phyloP scores from a whole-genome alignment of 1,284 basidiomycete species.

The Chalciporus sp. region DNA sequence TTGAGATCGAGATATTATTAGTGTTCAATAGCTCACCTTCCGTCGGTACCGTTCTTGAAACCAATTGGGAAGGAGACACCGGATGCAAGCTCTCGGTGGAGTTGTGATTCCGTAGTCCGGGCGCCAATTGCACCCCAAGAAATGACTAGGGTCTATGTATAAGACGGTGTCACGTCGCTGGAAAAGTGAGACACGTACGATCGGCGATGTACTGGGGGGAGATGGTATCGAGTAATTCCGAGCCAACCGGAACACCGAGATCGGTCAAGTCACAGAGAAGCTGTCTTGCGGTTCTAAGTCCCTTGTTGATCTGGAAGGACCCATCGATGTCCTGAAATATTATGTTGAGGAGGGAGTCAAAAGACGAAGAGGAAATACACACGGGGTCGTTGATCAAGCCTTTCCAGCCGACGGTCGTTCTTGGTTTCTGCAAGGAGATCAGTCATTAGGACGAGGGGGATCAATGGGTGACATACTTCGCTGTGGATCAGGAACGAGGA shows the following conservation, averaged over 20 bases:
- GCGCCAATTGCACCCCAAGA: constrained; percentile 99
- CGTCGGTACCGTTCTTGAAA: constrained; percentile 99
- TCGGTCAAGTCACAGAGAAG: constrained; percentile 89
- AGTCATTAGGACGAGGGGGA: not conserved
- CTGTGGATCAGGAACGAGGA: constrained; percentile 31
- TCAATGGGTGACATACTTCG: constrained; percentile 42
- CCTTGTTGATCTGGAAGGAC: constrained; percentile 97
- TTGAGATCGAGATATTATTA: not conserved
- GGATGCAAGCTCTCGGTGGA: constrained; percentile 91
- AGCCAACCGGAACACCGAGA: constrained; percentile 90
- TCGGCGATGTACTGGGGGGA: constrained; percentile 84
- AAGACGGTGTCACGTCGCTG: not conserved
- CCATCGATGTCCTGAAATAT: constrained; percentile 74
- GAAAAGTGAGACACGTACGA: constrained; percentile 40
- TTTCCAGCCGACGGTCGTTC: constrained; percentile 90
- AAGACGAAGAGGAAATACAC: not conserved
- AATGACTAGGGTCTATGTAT: constrained; percentile 51
- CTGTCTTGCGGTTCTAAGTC: constrained; percentile 84
- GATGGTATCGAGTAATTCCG: constrained; percentile 94
- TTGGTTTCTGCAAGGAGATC: constrained; percentile 62
- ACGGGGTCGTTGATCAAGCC: constrained; percentile 85
- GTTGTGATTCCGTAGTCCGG: constrained; percentile 92
- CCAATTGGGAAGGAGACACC: constrained; percentile 90
- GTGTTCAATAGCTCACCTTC: constrained; percentile 56
- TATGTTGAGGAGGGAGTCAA: not conserved